A percentile compares a stretch with the other conserved stretches of the same genome.
Conservation (phyloP, 768 basidiomycete species). For the Pleurotus sapidus region DNA sequence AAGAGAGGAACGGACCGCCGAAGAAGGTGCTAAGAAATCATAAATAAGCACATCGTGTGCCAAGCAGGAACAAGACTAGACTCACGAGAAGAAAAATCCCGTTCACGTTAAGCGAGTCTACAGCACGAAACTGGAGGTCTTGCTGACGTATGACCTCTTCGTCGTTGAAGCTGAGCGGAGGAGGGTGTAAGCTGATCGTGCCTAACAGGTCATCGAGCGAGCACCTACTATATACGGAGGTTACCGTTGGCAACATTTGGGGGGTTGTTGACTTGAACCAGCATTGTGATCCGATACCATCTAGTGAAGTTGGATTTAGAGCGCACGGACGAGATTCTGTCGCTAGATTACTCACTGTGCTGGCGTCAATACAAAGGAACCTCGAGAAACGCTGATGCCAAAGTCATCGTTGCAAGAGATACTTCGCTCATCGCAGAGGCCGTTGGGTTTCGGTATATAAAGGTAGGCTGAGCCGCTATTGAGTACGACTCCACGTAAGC, state of each 20-base stretch:
- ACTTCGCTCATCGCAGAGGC: constrained; percentile 50
- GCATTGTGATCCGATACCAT: constrained; percentile 71
- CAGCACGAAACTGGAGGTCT: constrained; percentile 63
- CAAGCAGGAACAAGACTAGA: constrained; percentile 8
- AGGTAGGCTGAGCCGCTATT: constrained; percentile 59
- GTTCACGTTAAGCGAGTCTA: constrained; percentile 47
- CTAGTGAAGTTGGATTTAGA: constrained; percentile 21
- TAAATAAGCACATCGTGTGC: background rate
- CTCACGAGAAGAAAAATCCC: constrained; percentile 82
- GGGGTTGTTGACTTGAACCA: constrained; percentile 77
- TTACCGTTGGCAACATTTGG: constrained; percentile 71
- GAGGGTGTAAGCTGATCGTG: background rate
- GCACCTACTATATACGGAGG: constrained; percentile 61
- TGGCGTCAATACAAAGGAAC: constrained; percentile 56
- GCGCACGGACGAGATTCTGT: too few species aligned
- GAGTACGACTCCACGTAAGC: background rate
- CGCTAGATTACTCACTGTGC: constrained; percentile 50
- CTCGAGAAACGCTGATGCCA: constrained; percentile 73
- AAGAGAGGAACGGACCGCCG: constrained; percentile 47
- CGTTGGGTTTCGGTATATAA: constrained; percentile 67
- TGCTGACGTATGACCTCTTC: constrained; percentile 55
- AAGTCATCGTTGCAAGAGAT: constrained; percentile 73
- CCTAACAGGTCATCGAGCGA: background rate
- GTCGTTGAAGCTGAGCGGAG: constrained; percentile 59
- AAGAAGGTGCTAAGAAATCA: constrained; percentile 64